phyloP scores from a whole-genome alignment of 1,284 basidiomycete genomes.

The Papiliotrema flavescens region DNA sequence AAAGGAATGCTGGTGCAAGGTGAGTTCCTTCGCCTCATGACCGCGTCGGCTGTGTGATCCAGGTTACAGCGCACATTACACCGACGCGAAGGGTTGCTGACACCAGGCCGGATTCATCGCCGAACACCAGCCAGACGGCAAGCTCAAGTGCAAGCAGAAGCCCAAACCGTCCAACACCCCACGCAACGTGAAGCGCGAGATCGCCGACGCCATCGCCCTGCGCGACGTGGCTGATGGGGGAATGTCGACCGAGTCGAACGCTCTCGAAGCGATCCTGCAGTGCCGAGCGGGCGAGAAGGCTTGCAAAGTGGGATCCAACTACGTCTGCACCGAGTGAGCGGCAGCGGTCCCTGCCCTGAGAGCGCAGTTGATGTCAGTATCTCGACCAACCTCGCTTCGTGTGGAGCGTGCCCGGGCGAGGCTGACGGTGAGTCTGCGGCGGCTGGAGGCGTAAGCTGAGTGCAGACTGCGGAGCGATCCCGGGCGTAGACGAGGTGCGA shows the following conservation, averaged over 20 bases:
- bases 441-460: not conserved
- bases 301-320: conserved; percentile 15
- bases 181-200: not conserved
- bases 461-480: conserved; percentile 21
- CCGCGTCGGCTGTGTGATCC: no score
- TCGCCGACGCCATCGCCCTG: conserved; percentile 12
- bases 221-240: not conserved
- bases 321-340: conserved; percentile 22
- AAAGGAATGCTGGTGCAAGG: conserved; percentile 13
- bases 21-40: conserved; percentile 1
- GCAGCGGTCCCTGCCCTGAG: not conserved
- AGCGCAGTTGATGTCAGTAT: conserved; percentile 9
- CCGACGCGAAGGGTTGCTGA: no score
- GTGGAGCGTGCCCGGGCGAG: conserved; percentile 22
- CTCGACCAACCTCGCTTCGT: conserved; percentile 16
- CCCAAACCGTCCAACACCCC: not conserved
- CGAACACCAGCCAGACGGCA: not conserved
- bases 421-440: conserved; percentile 17
- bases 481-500: conserved; percentile 21
- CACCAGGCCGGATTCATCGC: conserved; percentile 6
- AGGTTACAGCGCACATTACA: no score
- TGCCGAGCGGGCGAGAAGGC: conserved; percentile 18
- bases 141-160: not conserved
- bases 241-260: not conserved
- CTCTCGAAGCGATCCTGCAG: conserved; percentile 12